Percentiles rank a stretch among this genome's conserved stretches.
Conservation (phyloP, 345 rosid genomes). For the Schrenkiella parvula region DNA sequence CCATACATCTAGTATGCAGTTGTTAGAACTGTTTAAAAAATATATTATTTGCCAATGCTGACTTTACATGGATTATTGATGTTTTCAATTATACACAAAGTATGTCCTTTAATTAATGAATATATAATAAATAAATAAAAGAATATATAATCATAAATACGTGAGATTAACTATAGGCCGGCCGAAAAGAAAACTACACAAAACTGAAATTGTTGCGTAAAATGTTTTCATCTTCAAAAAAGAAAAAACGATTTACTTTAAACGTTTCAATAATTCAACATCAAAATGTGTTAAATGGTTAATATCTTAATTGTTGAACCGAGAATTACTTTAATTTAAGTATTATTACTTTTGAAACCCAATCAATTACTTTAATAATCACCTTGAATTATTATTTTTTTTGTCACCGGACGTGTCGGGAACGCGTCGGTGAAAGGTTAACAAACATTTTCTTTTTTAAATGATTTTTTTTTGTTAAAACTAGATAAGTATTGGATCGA, state of each 20-base stretch:
- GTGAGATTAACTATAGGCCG: neutral
- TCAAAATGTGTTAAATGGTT: neutral
- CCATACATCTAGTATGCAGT: neutral
- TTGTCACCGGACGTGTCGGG: neutral
- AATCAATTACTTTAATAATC: neutral
- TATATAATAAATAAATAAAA: neutral
- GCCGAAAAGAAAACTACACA: neutral
- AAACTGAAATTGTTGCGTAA: neutral
- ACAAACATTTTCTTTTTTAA: neutral
- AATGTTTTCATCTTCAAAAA: neutral
- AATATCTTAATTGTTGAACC: neutral
- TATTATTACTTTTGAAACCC: neutral
- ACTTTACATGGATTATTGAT: neutral
- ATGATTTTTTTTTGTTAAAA: no score
- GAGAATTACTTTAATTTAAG: neutral
- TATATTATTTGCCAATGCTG: neutral
- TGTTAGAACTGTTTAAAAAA: neutral
- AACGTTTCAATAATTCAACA: neutral
- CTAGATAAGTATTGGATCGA: neutral
- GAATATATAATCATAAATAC: neutral
- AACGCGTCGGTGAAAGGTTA: neutral
- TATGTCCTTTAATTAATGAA: neutral
- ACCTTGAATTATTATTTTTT: constrained; percentile 7
- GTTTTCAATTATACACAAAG: neutral
- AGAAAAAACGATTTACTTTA: neutral